These are phyloP conservation scores for Brassica napus DNA, from an alignment of 345 rosid species.

Conservation along the genomic window DNA sequence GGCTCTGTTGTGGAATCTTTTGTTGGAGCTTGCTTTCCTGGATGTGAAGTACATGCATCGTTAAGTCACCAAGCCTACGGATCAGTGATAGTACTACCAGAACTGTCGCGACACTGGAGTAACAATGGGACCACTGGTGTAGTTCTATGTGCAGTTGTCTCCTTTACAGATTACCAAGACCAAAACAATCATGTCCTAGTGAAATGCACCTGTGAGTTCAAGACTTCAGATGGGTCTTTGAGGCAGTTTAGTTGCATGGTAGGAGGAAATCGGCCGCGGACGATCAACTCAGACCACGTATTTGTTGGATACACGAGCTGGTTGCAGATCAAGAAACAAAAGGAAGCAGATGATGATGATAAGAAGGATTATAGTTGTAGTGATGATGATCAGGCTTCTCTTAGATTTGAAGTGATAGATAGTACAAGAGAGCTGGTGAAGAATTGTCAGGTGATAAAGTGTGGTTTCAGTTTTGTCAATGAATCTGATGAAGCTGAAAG, in stretches of 20 bases:
- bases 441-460: neutral
- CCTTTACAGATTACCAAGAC: neutral
- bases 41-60: slow-evolving; percentile 21
- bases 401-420: neutral
- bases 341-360: neutral
- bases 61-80: slow-evolving; percentile 9
- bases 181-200: neutral
- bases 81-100: neutral
- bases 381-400: neutral
- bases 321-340: neutral
- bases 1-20: neutral
- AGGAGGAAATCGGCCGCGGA: neutral
- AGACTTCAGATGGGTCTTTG: neutral
- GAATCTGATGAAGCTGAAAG: neutral
- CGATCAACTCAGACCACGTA: neutral
- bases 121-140: neutral
- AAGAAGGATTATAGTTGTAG: neutral
- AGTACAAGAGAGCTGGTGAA: neutral
- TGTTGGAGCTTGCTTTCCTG: slow-evolving; percentile 18
- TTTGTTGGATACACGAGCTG: neutral
- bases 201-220: slow-evolving; percentile 14
- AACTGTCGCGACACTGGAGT: neutral
- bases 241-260: neutral
- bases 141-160: slow-evolving; percentile 11
- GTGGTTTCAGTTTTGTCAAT: slow-evolving; percentile 1